phyloP scores from a whole-genome alignment of 768 basidiomycete species.

The Cantharellus anzutake region DNA sequence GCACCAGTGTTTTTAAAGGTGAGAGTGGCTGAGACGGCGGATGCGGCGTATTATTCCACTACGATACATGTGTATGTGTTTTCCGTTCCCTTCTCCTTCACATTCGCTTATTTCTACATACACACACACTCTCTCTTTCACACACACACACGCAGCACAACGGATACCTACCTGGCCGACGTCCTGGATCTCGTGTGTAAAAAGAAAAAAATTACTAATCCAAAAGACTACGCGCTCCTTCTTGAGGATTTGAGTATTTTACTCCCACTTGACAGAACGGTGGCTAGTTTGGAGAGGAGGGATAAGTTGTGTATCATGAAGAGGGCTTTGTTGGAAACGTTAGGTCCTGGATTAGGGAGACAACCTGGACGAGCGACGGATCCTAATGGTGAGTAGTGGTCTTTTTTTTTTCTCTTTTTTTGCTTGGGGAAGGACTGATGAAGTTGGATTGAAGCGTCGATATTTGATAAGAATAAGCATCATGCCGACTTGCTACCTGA shows the following conservation, averaged over 20 bases:
- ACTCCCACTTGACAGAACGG: conserved; percentile 84
- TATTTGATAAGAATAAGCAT: conserved; percentile 39
- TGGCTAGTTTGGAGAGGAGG: conserved; percentile 84
- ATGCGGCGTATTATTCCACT: conserved; percentile 62
- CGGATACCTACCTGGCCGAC: conserved; percentile 95
- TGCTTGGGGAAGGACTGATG: not conserved
- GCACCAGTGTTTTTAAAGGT: conserved; percentile 74
- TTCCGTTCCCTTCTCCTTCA: not conserved
- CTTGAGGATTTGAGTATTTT: conserved; percentile 49
- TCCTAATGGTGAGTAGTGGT: conserved; percentile 52
- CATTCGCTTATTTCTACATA: not conserved
- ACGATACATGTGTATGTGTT: conserved; percentile 76
- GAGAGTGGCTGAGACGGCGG: conserved; percentile 59
- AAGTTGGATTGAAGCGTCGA: conserved; percentile 39
- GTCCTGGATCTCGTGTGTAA: conserved; percentile 71
- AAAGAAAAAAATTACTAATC: conserved; percentile 39
- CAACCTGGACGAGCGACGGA: conserved; percentile 60
- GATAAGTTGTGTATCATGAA: conserved; percentile 67
- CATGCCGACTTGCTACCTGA: conserved; percentile 46
- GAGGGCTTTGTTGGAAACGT: conserved; percentile 49
- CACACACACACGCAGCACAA: conserved; percentile 29
- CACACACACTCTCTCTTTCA: not conserved
- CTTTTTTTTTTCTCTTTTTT: not conserved
- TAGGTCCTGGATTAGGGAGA: conserved; percentile 50
- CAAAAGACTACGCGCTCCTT: conserved; percentile 66